Evolutionary conservation across 768 basidiomycete genomes (phyloP), one percentile per base, ranked within the genome.

Genomic region (Boletus huronensis): DNA sequence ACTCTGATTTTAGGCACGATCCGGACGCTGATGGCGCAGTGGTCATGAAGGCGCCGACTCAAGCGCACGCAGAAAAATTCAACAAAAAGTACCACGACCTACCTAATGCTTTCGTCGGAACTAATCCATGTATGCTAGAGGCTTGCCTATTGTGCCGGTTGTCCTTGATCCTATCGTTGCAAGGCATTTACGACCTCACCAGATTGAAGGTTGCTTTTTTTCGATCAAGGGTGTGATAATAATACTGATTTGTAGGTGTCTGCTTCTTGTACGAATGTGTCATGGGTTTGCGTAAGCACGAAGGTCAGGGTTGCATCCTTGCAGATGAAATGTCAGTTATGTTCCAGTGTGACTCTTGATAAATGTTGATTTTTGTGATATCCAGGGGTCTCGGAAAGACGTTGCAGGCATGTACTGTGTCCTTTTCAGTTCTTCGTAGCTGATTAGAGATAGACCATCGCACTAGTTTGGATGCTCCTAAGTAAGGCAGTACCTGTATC

Each of bases 301-400:
- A 95, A 70, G 90, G 93, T 1, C 84, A 90, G 65, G 96, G 96
- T 1, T 95, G 93, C 62, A 97, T 99, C 59, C 80, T 99, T 32
- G 97, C 96, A 2, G 97, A 99, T 70, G 97, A 98, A 64, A 96
- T 97, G 93, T 92, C 58, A 32, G 70, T 56, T 38, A 35, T 50
- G 7, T 43, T n/a, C 17, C 45, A 32, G 26, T 49, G 31, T 34
- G 17, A 19, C 38, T 40, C 16, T 23, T 50, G 28, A 54, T 26
- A 26, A 67, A 28, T 48, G 26, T 17, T 63, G 19, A 62, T 45
- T 42, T 55, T 54, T 35, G 21, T 51, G 46, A 17, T 32, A 55
- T 34, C 19, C 76, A 87, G 95, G 95, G 96, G 96, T 47, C 82
- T 99, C 47, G 97, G 97, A n/a, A 99, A 99, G 75, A 97, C 94